A percentile compares a stretch with the other conserved stretches of the same genome.
Evolutionary conservation across 75 land plant genomes (phyloP).

Genomic region (Picea sitchensis): DNA sequence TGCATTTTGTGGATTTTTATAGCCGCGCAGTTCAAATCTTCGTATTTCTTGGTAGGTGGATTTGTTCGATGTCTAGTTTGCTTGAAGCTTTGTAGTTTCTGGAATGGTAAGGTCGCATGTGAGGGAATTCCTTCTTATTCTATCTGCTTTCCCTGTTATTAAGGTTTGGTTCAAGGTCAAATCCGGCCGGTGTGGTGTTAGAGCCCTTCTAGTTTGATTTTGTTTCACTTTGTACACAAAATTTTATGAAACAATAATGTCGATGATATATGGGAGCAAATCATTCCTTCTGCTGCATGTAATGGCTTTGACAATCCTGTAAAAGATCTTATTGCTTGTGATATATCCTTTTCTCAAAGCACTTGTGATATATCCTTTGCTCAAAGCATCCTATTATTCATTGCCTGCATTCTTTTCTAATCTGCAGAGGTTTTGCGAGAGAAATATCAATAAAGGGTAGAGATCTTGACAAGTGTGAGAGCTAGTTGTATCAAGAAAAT

Average conservation of each 20-base stretch:
- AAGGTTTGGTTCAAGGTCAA: too few relatives aligned
- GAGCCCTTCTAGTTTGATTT: too few relatives aligned
- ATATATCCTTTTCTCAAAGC: neutral
- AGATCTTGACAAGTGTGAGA: too few relatives aligned
- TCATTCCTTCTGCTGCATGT: neutral
- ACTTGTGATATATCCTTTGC: neutral
- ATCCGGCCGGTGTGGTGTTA: too few relatives aligned
- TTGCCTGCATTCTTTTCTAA: neutral
- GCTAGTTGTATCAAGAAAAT: too few relatives aligned
- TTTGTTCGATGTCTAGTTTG: too few relatives aligned
- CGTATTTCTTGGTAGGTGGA: too few relatives aligned
- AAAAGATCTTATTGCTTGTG: neutral
- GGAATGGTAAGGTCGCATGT: neutral
- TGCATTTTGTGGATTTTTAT: neutral
- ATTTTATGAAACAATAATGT: neutral
- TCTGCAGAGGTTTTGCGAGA: neutral
- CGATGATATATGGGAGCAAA: neutral
- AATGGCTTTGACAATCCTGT: neutral
- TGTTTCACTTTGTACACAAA: neutral
- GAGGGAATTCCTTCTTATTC: too few relatives aligned
- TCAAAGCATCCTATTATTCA: neutral
- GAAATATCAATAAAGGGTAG: too few relatives aligned
- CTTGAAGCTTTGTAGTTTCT: too few relatives aligned
- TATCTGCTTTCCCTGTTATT: too few relatives aligned
- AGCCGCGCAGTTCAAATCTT: too few relatives aligned